Conservation (phyloP, 2,329 filamentous ascomycete species). For the Ceratocystis albifundus region DNA sequence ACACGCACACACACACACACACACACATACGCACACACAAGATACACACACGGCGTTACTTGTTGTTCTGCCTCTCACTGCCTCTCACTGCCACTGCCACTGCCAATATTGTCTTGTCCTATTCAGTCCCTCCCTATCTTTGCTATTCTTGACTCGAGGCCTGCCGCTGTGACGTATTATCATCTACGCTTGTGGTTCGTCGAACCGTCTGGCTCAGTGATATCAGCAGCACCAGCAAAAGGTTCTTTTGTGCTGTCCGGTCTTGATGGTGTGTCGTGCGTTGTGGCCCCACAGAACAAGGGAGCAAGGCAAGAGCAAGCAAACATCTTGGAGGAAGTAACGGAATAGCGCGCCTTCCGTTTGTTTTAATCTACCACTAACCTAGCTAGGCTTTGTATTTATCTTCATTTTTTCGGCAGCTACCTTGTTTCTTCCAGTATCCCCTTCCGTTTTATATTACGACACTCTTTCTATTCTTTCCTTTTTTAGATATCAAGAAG, state of each 20-base stretch:
- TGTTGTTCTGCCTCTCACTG: neutral
- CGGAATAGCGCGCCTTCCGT: neutral
- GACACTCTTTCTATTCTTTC: no score
- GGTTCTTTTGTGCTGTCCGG: neutral
- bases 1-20: neutral
- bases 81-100: no score
- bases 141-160: conserved; percentile 1
- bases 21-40: neutral
- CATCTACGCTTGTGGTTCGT: neutral
- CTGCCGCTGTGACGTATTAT: conserved; percentile 1
- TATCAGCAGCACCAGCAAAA: neutral
- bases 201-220: no score
- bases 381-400: neutral
- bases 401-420: neutral
- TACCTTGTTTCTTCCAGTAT: neutral
- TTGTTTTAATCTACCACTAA: neutral
- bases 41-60: neutral
- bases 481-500: no score
- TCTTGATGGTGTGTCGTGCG: conserved; percentile 7
- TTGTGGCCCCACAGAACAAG: conserved; percentile 7
- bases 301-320: conserved; percentile 4
- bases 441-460: neutral
- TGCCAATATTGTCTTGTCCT: neutral
- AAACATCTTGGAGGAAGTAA: neutral
- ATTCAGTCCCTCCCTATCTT: neutral